A percentile compares a stretch with the other conserved stretches of the same genome.
Conservation (phyloP, 306 rosid genomes). For the Prunus armeniaca region DNA sequence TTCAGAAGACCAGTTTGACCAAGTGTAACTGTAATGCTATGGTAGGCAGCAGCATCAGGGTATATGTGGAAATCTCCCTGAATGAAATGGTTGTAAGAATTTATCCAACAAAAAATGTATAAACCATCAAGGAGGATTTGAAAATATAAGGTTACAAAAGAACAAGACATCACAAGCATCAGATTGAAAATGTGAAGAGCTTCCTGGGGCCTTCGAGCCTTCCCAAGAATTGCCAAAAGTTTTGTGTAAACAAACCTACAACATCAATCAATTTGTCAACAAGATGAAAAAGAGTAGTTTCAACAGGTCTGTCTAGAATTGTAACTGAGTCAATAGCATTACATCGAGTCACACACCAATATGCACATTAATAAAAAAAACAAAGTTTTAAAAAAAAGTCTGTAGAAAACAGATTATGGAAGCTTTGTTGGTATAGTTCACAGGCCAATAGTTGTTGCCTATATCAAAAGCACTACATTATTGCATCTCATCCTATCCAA, state of each 20-base stretch:
- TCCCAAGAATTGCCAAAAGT: slow-evolving; percentile 86
- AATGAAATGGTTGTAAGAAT: slow-evolving; percentile 34
- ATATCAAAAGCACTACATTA: not conserved
- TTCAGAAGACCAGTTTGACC: slow-evolving; percentile 86
- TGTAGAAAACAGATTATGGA: not conserved
- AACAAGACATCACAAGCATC: slow-evolving; percentile 68
- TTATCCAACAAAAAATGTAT: slow-evolving; percentile 20
- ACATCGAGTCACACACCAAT: not conserved
- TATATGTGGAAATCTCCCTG: slow-evolving; percentile 67
- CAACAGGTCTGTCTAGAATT: not conserved
- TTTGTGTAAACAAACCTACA: slow-evolving; percentile 92
- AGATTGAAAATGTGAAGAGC: slow-evolving; percentile 70
- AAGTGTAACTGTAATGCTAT: slow-evolving; percentile 86
- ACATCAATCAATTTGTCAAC: slow-evolving; percentile 19
- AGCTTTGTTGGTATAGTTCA: not conserved
- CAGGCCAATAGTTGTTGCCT: not conserved
- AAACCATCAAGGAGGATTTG: slow-evolving; percentile 14
- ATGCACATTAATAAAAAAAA: not conserved
- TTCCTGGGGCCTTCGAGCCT: slow-evolving; percentile 74
- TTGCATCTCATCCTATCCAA: not conserved
- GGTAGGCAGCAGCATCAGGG: slow-evolving; percentile 95
- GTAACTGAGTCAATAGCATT: not conserved
- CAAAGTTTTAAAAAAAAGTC: no score
- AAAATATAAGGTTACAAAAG: slow-evolving; percentile 26
- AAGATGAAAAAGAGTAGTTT: not conserved